These are phyloP conservation scores for Gautieria morchelliformis DNA, from an alignment of 768 basidiomycete genomes.

Conservation along the genomic window DNA sequence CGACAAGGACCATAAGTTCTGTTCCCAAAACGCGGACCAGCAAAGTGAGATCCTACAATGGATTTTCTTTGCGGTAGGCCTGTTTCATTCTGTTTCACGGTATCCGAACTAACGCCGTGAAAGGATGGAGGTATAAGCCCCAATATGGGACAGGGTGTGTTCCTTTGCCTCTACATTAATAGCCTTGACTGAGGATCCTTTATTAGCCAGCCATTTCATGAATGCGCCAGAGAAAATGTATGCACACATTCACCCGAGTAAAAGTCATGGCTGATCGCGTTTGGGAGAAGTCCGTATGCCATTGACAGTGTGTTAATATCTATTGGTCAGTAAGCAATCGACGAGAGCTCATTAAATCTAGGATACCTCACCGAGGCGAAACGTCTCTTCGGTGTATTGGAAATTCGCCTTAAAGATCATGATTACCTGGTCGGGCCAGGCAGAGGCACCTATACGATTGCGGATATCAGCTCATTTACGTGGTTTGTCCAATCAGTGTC, in stretches of 20 bases:
- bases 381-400: constrained; percentile 75
- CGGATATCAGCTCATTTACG: constrained; percentile 59
- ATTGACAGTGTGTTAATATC: constrained; percentile 30
- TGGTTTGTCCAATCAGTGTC: constrained; percentile 34
- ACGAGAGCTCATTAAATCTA: not conserved
- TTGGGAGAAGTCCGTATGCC: constrained; percentile 15
- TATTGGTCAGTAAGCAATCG: not conserved
- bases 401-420: constrained; percentile 61
- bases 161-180: constrained; percentile 6
- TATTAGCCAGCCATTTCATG: constrained; percentile 59
- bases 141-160: constrained; percentile 68
- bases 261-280: not conserved
- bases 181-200: not conserved
- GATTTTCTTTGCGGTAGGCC: constrained; percentile 27
- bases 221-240: constrained; percentile 62
- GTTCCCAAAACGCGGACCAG: constrained; percentile 21
- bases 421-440: constrained; percentile 78
- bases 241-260: constrained; percentile 17
- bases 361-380: constrained; percentile 68
- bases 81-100: not conserved
- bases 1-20: constrained; percentile 29
- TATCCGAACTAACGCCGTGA: not conserved
- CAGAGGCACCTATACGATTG: constrained; percentile 56
- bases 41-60: constrained; percentile 24
- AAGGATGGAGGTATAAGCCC: constrained; percentile 77